Conservation (phyloP, 805 yeast species). For the Saturnispora galanensis region DNA sequence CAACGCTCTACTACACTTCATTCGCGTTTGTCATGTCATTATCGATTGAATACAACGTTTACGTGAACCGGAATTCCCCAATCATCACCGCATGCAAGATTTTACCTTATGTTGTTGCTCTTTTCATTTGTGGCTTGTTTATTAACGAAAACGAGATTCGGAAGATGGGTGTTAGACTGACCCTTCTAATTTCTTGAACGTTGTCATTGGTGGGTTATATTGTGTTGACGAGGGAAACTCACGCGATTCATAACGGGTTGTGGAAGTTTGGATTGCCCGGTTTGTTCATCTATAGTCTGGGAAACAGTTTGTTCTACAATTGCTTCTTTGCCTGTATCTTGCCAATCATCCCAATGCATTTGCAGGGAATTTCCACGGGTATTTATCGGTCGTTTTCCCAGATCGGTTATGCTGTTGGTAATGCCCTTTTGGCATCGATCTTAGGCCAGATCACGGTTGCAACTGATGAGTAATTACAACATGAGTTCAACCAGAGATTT, state of each 20-base stretch:
- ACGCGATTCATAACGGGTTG: conserved; percentile 12
- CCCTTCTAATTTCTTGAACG: conserved; percentile 10
- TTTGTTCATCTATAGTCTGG: conserved; percentile 15
- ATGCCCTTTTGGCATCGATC: conserved; percentile 14
- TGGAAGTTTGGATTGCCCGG: conserved; percentile 22
- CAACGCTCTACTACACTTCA: conserved; percentile 7
- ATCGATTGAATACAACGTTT: conserved; percentile 19
- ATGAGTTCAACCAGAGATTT: conserved; percentile 7
- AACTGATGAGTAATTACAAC: not conserved
- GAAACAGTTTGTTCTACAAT: conserved; percentile 25
- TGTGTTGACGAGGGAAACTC: conserved; percentile 17
- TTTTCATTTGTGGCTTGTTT: conserved; percentile 21
- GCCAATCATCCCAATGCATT: conserved; percentile 15
- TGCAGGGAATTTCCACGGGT: conserved; percentile 16
- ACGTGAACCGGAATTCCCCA: conserved; percentile 23
- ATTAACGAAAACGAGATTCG: conserved; percentile 12
- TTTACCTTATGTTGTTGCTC: conserved; percentile 27
- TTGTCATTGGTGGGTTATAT: conserved; percentile 12
- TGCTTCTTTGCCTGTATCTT: conserved; percentile 26
- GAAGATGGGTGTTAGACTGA: conserved; percentile 17
- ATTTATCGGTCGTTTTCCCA: conserved; percentile 14
- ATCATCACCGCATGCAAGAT: conserved; percentile 29
- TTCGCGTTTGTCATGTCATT: conserved; percentile 7
- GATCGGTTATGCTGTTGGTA: conserved; percentile 11
- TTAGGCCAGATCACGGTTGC: conserved; percentile 8